Evolutionary conservation across 805 yeast species (phyloP), one percentile per base, ranked within the genome.

Genomic region (Yamadazyma laniorum): DNA sequence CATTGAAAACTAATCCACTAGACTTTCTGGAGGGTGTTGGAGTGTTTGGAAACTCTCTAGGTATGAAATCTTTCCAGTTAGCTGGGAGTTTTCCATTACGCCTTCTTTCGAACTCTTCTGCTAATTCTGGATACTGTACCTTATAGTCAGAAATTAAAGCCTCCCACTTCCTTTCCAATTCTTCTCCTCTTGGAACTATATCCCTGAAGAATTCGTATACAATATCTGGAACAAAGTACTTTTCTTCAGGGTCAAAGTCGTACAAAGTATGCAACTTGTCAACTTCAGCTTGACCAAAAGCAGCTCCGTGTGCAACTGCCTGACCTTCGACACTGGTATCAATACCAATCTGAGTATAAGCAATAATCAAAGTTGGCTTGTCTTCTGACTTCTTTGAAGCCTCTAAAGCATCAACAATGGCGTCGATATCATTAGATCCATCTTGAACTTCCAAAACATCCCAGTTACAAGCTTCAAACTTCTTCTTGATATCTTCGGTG

Each of bases 341-440:
- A 40, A 52, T 49, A 25, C 69, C 70, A 35, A 65, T 65, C 13
- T 44, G 53, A 7, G 71, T 65, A 31, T 53, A 53, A 13, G 55
- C 51, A 34, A 61, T 59, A 38, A 65, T 52, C 23, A 66, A 50
- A 3, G 68, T 63, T n/a, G 71, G 71, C 40, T 59, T 60, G 18
- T 48, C 53, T 11, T 23, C 34, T 2, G 34, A 19, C 18, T 47
- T 38, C 38, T 58, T 59, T 25, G 73, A 61, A 25, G 45, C 44
- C 34, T 53, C 57, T 27, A 70, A 43, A 27, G 72, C 72, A 27
- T 50, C 49, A 6, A 55, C 55, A 32, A 65, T 54, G 6, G 45
- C 55, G 15, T 47, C 53, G 15, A 65, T 49, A 39, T 56, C 58
- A 36, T 48, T 44, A 25, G 55, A 55, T 15, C 68, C 70, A 35